These are phyloP conservation scores for Xylaria sp. DNA, from an alignment of 2,329 filamentous ascomycete genomes.

Conservation along the genomic window DNA sequence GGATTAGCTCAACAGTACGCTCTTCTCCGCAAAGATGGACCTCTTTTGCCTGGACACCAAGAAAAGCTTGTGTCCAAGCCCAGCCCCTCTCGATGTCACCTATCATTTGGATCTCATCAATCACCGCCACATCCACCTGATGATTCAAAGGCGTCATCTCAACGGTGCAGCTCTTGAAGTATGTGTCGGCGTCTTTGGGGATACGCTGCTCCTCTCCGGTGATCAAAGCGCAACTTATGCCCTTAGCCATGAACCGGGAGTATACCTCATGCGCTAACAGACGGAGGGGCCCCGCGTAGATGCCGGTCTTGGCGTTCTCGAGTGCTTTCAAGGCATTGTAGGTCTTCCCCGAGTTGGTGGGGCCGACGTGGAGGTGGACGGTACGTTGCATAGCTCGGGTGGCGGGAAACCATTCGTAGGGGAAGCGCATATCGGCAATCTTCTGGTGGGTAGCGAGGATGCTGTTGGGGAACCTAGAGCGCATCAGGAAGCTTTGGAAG, in stretches of 20 bases:
- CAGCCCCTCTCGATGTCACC: slow-evolving; percentile 81
- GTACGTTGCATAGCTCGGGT: slow-evolving; percentile 83
- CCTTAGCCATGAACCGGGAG: slow-evolving; percentile 81
- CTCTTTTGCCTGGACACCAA: slow-evolving; percentile 88
- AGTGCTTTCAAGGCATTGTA: slow-evolving; percentile 90
- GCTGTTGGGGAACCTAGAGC: slow-evolving; percentile 64
- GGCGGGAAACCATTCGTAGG: slow-evolving; percentile 90
- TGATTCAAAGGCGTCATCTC: slow-evolving; percentile 77
- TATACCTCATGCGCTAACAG: slow-evolving; percentile 96
- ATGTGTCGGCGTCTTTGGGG: slow-evolving; percentile 65
- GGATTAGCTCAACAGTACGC: slow-evolving; percentile 80
- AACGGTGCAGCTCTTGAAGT: slow-evolving; percentile 87
- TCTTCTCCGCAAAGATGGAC: slow-evolving; percentile 94
- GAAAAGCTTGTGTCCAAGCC: slow-evolving; percentile 92
- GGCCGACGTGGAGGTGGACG: slow-evolving; percentile 92
- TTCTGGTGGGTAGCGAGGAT: slow-evolving; percentile 69
- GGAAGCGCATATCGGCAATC: slow-evolving; percentile 86
- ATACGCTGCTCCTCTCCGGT: slow-evolving; percentile 90
- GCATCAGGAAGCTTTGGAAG: slow-evolving; percentile 73
- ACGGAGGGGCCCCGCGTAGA: slow-evolving; percentile 90
- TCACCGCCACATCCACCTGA: slow-evolving; percentile 85
- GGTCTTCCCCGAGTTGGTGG: slow-evolving; percentile 98
- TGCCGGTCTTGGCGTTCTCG: slow-evolving; percentile 77
- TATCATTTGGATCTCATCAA: slow-evolving; percentile 99
- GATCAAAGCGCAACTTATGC: slow-evolving; percentile 79